A percentile compares a stretch with the other conserved stretches of the same genome.
Conservation (phyloP, 345 rosid genomes). For the Salix exigua region DNA sequence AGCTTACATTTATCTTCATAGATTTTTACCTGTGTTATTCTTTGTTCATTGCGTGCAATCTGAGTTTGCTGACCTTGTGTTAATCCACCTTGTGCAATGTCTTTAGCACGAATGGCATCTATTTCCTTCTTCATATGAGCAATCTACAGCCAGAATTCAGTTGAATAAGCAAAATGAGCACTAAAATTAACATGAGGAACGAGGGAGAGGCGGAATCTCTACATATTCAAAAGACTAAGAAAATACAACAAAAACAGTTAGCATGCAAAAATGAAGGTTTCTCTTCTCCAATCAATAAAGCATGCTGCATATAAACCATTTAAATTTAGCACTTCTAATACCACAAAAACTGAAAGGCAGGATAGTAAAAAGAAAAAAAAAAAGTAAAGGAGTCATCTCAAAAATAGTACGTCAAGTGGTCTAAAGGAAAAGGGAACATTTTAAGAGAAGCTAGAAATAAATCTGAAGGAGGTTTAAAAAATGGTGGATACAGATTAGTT, state of each 20-base stretch:
- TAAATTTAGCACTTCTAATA: background rate
- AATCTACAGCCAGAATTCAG: conserved; percentile 42
- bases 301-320: background rate
- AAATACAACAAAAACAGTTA: background rate
- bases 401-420: background rate
- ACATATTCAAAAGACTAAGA: background rate
- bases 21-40: conserved; percentile 60
- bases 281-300: background rate
- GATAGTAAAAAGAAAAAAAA: background rate
- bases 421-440: background rate
- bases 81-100: conserved; percentile 91
- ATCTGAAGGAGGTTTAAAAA: background rate
- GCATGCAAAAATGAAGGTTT: background rate
- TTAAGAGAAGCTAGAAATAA: background rate
- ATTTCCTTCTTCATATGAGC: conserved; percentile 96
- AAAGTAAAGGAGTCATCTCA: background rate
- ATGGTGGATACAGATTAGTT: background rate
- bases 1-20: background rate
- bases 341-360: background rate
- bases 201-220: too few species aligned
- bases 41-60: conserved; percentile 96
- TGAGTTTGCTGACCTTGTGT: conserved; percentile 99
- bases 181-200: background rate
- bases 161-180: background rate
- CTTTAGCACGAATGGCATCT: conserved; percentile 91